phyloP scores from a whole-genome alignment of 2,329 filamentous ascomycete species.

The Fonsecaea multimorphosa region DNA sequence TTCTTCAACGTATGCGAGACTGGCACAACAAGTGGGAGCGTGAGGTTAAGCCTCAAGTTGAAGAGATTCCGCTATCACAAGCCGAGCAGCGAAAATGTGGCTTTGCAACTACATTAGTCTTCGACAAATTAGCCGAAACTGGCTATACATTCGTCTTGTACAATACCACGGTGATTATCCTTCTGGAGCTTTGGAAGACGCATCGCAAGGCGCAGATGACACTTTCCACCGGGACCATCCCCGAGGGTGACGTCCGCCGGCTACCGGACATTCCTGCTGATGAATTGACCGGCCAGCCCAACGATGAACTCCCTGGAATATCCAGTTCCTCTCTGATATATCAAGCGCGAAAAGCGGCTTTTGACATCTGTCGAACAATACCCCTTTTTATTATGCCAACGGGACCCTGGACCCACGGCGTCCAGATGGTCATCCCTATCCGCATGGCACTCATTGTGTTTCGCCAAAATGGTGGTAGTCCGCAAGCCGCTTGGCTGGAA shows the following conservation, averaged over 20 bases:
- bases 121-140: not conserved
- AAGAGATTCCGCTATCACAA: constrained; percentile 1
- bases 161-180: constrained; percentile 10
- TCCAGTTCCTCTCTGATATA: not conserved
- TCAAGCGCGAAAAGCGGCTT: constrained; percentile 2
- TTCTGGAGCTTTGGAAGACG: constrained; percentile 18
- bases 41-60: not conserved
- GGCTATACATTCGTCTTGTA: constrained; percentile 9
- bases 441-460: constrained; percentile 22
- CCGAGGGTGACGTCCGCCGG: not conserved
- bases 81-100: constrained; percentile 4
- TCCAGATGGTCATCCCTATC: constrained; percentile 9
- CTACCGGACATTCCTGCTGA: not conserved
- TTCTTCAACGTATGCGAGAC: constrained; percentile 5
- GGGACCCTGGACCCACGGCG: not conserved
- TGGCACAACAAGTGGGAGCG: constrained; percentile 11
- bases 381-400: not conserved
- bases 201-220: not conserved
- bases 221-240: not conserved
- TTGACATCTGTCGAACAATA: constrained; percentile 17
- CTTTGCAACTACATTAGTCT: constrained; percentile 7
- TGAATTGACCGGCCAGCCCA: not conserved
- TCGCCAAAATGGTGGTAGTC: constrained; percentile 3
- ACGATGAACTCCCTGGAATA: not conserved
- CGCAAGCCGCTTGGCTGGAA: constrained; percentile 12